Conservation (phyloP, 169 alveolate species). For the Plasmodium billcollinsi region DNA sequence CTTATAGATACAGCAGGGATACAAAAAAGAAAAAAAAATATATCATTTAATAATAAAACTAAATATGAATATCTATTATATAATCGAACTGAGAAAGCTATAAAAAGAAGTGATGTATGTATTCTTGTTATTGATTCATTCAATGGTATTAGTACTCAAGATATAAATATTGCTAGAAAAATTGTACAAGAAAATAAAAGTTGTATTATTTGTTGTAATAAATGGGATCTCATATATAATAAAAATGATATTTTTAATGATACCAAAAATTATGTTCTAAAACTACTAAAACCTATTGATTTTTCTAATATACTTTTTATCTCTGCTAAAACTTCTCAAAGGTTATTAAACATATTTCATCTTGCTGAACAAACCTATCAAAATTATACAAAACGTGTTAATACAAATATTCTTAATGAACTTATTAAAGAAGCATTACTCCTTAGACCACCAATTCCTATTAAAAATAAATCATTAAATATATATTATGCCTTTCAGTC, state of each 20-base stretch:
- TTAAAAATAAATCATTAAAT: constrained; percentile 82
- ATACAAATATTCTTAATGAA: constrained; percentile 73
- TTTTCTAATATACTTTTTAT: constrained; percentile 84
- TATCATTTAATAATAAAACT: constrained; percentile 60
- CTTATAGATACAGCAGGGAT: constrained; percentile 77
- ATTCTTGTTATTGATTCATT: constrained; percentile 84
- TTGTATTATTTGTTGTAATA: constrained; percentile 85
- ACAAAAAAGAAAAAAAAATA: constrained; percentile 59
- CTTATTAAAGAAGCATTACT: constrained; percentile 83
- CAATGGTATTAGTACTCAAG: constrained; percentile 85
- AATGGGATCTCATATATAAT: constrained; percentile 86
- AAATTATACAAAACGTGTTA: constrained; percentile 68
- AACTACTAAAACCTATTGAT: constrained; percentile 80
- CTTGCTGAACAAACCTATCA: constrained; percentile 77
- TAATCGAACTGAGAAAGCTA: constrained; percentile 77
- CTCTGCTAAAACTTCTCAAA: constrained; percentile 86
- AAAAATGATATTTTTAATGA: constrained; percentile 82
- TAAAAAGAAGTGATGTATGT: constrained; percentile 85
- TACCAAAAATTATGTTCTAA: constrained; percentile 83
- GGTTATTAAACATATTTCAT: constrained; percentile 79
- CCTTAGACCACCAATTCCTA: constrained; percentile 79
- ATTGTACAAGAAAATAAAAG: constrained; percentile 81
- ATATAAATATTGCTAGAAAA: constrained; percentile 83
- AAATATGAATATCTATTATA: constrained; percentile 54
- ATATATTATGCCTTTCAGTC: constrained; percentile 85